These are phyloP conservation scores for Neurospora sp. DNA, from an alignment of 495 filamentous ascomycete genomes.

Conservation along the genomic window DNA sequence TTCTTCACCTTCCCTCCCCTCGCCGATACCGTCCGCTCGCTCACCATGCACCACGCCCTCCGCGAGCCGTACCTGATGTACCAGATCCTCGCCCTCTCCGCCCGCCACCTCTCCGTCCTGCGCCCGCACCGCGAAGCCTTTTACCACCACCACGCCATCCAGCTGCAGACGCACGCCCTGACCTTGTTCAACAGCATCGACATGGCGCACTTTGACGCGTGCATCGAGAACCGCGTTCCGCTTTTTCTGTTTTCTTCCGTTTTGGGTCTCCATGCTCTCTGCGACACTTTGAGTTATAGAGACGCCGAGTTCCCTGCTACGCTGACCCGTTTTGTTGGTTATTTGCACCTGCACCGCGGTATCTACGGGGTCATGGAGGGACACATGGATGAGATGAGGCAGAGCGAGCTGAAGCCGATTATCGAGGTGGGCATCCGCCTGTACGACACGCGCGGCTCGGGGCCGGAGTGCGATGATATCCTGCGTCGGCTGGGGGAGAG, in stretches of 20 bases:
- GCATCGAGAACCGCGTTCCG: constrained; percentile 28
- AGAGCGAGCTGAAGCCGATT: constrained; percentile 16
- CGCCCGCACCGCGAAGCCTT: constrained; percentile 19
- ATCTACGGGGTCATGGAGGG: constrained; percentile 23
- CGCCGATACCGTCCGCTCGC: background rate
- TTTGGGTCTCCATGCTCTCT: constrained; percentile 38
- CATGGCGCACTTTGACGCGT: constrained; percentile 6
- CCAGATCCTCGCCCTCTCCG: constrained; percentile 34
- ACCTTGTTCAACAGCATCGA: constrained; percentile 32
- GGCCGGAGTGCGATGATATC: constrained; percentile 16
- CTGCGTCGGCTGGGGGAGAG: background rate
- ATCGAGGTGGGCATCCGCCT: constrained; percentile 9
- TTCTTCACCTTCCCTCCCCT: constrained; percentile 3
- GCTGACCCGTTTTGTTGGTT: constrained; percentile 32
- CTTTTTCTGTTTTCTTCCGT: constrained; percentile 40
- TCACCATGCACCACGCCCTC: constrained; percentile 14
- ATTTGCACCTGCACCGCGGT: constrained; percentile 35
- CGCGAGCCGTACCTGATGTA: constrained; percentile 31
- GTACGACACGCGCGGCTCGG: constrained; percentile 7
- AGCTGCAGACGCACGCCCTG: constrained; percentile 39
- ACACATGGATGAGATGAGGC: constrained; percentile 11
- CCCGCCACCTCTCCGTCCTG: constrained; percentile 32
- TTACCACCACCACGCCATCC: constrained; percentile 37
- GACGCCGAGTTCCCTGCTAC: constrained; percentile 25
- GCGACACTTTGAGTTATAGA: constrained; percentile 25